A percentile compares a stretch with the other conserved stretches of the same genome.
Conservation (phyloP, 2,329 filamentous ascomycete genomes). For the Penicillium sp. region DNA sequence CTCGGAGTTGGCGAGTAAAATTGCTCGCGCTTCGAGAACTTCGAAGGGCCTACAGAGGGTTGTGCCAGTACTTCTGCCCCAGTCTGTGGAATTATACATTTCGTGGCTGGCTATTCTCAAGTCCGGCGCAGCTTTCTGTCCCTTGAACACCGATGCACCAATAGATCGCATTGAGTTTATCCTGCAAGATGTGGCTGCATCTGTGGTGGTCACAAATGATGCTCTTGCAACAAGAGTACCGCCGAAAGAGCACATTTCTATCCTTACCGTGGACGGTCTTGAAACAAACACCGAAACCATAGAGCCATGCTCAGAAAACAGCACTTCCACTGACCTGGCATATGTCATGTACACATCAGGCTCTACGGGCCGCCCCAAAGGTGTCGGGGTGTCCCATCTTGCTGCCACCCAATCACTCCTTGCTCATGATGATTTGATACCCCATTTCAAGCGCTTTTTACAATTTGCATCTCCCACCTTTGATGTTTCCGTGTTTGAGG, state of each 20-base stretch:
- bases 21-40: constrained; percentile 29
- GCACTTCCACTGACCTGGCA: constrained; percentile 46
- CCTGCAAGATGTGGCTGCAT: constrained; percentile 63
- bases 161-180: constrained; percentile 71
- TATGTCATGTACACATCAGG: constrained; percentile 94
- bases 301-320: constrained; percentile 2
- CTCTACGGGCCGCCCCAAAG: constrained; percentile 81
- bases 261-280: constrained; percentile 20
- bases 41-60: constrained; percentile 32
- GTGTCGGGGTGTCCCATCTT: constrained; percentile 69
- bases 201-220: constrained; percentile 56
- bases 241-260: constrained; percentile 14
- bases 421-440: constrained; percentile 70
- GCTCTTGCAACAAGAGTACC: constrained; percentile 18
- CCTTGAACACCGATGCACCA: constrained; percentile 69
- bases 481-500: constrained; percentile 89
- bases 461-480: constrained; percentile 91
- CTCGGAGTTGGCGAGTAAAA: constrained; percentile 47
- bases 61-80: constrained; percentile 68
- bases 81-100: constrained; percentile 69
- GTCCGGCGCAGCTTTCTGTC: constrained; percentile 76
- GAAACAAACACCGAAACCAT: constrained; percentile 2
- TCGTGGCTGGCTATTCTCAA: constrained; percentile 69
- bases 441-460: constrained; percentile 66
- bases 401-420: constrained; percentile 74